Conservation (phyloP, 495 filamentous ascomycete genomes). For the Stereocaulon alpinum region DNA sequence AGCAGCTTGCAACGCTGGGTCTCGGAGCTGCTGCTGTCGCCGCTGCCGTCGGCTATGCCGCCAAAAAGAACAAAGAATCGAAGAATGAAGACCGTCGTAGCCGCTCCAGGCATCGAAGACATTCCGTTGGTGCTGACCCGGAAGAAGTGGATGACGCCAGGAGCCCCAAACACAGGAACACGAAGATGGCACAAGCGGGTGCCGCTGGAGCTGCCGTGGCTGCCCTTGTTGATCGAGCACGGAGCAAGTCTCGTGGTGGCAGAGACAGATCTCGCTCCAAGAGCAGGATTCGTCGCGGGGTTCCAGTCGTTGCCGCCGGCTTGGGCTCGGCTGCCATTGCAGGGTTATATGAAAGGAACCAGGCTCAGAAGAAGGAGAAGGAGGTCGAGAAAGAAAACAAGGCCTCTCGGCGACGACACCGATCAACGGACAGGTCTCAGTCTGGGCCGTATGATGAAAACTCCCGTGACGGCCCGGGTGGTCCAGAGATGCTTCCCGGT, state of each 20-base stretch:
- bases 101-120: conserved; percentile 53
- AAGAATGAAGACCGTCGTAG: conserved; percentile 53
- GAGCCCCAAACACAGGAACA: conserved; percentile 52
- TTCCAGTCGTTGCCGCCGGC: conserved; percentile 63
- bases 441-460: conserved; percentile 36
- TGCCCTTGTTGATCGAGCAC: conserved; percentile 61
- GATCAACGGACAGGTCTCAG: conserved; percentile 48
- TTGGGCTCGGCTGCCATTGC: conserved; percentile 68
- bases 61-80: conserved; percentile 55
- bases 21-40: conserved; percentile 75
- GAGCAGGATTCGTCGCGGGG: conserved; percentile 49
- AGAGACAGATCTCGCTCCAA: conserved; percentile 42
- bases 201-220: conserved; percentile 68
- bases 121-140: conserved; percentile 36
- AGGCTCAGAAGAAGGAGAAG: conserved; percentile 55
- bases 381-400: conserved; percentile 28
- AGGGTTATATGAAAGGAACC: conserved; percentile 69
- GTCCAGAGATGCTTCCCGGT: conserved; percentile 42
- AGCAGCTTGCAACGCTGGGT: conserved; percentile 59
- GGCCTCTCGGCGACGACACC: conserved; percentile 24
- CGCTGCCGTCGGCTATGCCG: conserved; percentile 66
- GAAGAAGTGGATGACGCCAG: conserved; percentile 36
- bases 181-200: conserved; percentile 66
- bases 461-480: conserved; percentile 44
- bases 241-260: conserved; percentile 57